A percentile compares a stretch with the other conserved stretches of the same genome.
Conservation (phyloP, 1,284 basidiomycete species). For the Lentinus polychrous region DNA sequence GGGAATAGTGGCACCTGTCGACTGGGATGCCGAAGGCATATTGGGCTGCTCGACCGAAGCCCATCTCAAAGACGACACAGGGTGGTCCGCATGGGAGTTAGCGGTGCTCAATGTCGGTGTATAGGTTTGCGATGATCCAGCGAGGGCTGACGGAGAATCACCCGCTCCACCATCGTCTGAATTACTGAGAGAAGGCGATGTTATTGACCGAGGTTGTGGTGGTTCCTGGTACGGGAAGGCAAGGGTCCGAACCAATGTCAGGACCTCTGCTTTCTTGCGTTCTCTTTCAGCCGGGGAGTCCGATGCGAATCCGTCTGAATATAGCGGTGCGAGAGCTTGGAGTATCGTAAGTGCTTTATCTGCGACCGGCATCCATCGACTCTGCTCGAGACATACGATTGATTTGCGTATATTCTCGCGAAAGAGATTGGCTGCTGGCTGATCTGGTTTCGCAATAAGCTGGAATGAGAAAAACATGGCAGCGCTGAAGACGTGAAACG, state of each 20-base stretch:
- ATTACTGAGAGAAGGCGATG: slow-evolving; percentile 10
- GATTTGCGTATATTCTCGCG: slow-evolving; percentile 67
- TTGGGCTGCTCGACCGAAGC: background rate
- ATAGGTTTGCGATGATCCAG: background rate
- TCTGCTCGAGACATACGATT: slow-evolving; percentile 54
- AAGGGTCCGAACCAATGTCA: slow-evolving; percentile 61
- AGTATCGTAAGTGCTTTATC: slow-evolving; percentile 69
- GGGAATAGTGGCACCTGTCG: background rate
- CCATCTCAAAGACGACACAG: slow-evolving; percentile 22
- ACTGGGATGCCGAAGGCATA: background rate
- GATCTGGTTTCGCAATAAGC: slow-evolving; percentile 69
- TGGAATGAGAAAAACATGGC: slow-evolving; percentile 85
- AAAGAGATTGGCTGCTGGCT: slow-evolving; percentile 65
- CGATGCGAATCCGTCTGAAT: slow-evolving; percentile 49
- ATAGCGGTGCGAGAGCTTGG: slow-evolving; percentile 60
- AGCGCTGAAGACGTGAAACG: slow-evolving; percentile 75
- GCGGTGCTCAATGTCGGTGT: slow-evolving; percentile 1
- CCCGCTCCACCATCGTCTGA: slow-evolving; percentile 7
- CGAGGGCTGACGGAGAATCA: background rate
- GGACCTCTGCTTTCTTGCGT: slow-evolving; percentile 50
- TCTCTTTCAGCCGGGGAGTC: slow-evolving; percentile 41
- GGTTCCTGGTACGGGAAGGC: slow-evolving; percentile 76
- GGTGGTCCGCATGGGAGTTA: slow-evolving; percentile 1
- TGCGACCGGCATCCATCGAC: slow-evolving; percentile 53
- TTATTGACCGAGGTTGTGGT: slow-evolving; percentile 27